A percentile compares a stretch with the other conserved stretches of the same genome.
These are phyloP conservation scores for Ephemerocybe angulata DNA, from an alignment of 768 basidiomycete genomes.

Conservation along the genomic window DNA sequence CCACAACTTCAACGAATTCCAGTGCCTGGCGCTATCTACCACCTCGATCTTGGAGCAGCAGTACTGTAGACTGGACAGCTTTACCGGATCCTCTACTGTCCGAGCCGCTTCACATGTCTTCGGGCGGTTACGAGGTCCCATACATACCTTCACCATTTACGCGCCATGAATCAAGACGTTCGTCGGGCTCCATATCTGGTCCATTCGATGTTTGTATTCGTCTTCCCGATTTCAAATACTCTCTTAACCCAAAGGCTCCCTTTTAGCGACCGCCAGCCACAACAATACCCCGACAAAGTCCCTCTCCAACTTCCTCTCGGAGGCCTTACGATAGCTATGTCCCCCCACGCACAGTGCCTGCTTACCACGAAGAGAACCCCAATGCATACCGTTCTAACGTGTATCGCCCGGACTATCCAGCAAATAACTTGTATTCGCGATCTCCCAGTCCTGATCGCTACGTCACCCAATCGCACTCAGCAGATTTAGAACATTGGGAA, in stretches of 20 bases:
- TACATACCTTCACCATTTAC: constrained; percentile 29
- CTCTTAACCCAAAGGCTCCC: constrained; percentile 12
- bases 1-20: no score
- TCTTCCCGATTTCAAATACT: constrained; percentile 4
- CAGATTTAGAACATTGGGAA: constrained; percentile 47
- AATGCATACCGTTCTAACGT: constrained; percentile 42
- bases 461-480: constrained; percentile 31
- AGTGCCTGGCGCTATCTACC: no score
- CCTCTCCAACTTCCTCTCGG: constrained; percentile 47
- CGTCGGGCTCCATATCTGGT: constrained; percentile 25
- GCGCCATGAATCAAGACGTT: constrained; percentile 31
- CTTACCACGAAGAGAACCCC: constrained; percentile 38
- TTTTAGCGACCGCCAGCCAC: constrained; percentile 32
- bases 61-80: no score
- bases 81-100: neutral
- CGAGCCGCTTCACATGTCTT: constrained; percentile 33
- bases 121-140: constrained; percentile 37
- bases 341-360: constrained; percentile 33
- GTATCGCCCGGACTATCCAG: constrained; percentile 26
- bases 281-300: constrained; percentile 41
- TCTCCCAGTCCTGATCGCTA: constrained; percentile 55
- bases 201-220: constrained; percentile 39
- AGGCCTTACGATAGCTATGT: constrained; percentile 53
- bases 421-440: constrained; percentile 35
- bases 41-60: no score